A percentile compares a stretch with the other conserved stretches of the same genome.
phyloP scores from a whole-genome alignment of 2,329 filamentous ascomycete species.

The Remersonia thermophila region DNA sequence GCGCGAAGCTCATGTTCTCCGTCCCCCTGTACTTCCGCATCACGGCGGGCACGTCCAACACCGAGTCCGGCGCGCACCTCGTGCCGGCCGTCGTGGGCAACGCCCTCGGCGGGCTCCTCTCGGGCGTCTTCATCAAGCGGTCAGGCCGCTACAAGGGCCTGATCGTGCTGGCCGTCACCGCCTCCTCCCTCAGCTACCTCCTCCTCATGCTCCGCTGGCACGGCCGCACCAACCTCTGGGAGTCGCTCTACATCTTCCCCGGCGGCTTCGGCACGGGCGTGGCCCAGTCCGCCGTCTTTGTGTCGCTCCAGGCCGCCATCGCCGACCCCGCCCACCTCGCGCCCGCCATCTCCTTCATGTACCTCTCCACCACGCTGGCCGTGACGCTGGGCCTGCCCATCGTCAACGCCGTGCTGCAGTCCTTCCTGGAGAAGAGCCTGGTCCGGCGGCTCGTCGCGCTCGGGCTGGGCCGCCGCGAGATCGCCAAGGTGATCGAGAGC shows the following conservation, averaged over 20 bases:
- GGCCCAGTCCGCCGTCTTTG: constrained; percentile 29
- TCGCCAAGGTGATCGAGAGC: constrained; percentile 19
- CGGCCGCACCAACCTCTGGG: constrained; percentile 41
- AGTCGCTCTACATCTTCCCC: constrained; percentile 49
- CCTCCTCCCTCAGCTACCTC: constrained; percentile 37
- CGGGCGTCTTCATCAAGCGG: constrained; percentile 43
- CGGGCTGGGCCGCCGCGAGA: constrained; percentile 12
- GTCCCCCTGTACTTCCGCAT: constrained; percentile 61
- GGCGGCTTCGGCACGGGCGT: constrained; percentile 31
- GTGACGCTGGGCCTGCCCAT: constrained; percentile 27
- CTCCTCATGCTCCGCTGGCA: constrained; percentile 47
- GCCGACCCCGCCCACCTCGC: constrained; percentile 25
- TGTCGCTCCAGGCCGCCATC: constrained; percentile 30
- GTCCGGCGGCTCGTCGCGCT: constrained; percentile 14
- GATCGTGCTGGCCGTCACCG: constrained; percentile 36
- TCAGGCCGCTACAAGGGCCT: constrained; percentile 49
- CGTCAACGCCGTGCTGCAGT: constrained; percentile 26
- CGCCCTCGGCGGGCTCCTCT: constrained; percentile 47
- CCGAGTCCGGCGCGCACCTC: constrained; percentile 46
- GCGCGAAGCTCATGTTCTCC: constrained; percentile 43
- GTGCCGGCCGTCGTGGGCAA: constrained; percentile 58
- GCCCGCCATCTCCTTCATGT: constrained; percentile 29
- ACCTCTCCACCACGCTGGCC: constrained; percentile 26
- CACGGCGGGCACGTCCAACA: constrained; percentile 43
- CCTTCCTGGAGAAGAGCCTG: constrained; percentile 15